Base-by-base conservation (phyloP, 352 stramenopile genomes). In the Phytophthora pseudosyringae region DNA sequence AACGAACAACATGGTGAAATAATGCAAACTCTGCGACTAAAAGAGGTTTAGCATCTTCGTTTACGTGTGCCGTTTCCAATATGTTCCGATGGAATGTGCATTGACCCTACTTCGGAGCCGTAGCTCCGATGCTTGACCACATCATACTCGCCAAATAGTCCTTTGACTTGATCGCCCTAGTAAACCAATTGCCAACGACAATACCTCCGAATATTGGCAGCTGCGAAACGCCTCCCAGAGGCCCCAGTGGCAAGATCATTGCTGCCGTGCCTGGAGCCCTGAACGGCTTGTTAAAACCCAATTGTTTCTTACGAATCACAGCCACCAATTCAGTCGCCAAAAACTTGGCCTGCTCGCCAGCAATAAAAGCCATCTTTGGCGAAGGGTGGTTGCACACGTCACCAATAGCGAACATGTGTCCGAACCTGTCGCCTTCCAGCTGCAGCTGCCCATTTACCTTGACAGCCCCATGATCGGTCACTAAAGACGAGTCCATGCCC, bases 351-450 rank as follows among this genome's bases (percentile, higher is more conserved):
- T 80, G 74, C 13, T 76, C 48, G 5, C 44, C 64, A 29, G 71
- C 75, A 52, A 59, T 71, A 49, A 72, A 74, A 8, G 67, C 68
- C 28, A 78, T 59, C 44, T 81, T 81, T 7, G 69, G 68, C 6
- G 71, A 71, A 26, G 59, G 53, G 47, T 80, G 71, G 48, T 83
- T 78, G 62, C 58, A 75, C 3, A 60, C 66, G 36, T 83, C 68
- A 25, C 71, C 75, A 5, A 81, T n/a, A 47, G 64, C 69, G 41
- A 80, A 82, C 26, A 82, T 67, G 36, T 79, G 57, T 3, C 46
- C 28, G n/a, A 55, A 77, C 25, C 51, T 62, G 0, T 41, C 46
- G 16, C 65, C 59, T 51, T 76, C 71, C 26, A 83, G 32, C 26
- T 78, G 66, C 32, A 78, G 31, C 15, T 73, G 56, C 0, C 9